phyloP scores from a whole-genome alignment of 345 rosid genomes.

The Ceriops zippeliana region DNA sequence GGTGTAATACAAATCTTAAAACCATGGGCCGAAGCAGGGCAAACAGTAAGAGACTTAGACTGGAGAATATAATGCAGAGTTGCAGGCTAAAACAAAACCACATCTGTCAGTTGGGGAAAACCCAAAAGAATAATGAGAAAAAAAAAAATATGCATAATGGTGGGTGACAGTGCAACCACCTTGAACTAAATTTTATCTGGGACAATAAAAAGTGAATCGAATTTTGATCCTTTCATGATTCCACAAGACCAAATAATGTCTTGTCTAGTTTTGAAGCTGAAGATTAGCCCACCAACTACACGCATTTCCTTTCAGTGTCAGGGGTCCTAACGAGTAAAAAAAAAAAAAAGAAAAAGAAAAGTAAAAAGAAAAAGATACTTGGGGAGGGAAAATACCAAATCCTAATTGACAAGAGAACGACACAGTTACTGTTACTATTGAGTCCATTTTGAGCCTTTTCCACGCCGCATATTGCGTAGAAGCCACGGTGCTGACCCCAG shows the following conservation, averaged over 20 bases:
- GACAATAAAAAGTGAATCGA: neutral
- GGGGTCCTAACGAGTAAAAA: neutral
- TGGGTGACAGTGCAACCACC: conserved; percentile 28
- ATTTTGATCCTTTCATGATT: conserved; percentile 16
- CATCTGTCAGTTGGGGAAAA: neutral
- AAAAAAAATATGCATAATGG: neutral
- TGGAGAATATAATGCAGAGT: too few relatives aligned
- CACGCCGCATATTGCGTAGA: conserved; percentile 14
- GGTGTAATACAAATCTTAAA: too few relatives aligned
- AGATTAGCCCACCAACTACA: conserved; percentile 20
- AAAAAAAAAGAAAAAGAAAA: too few relatives aligned
- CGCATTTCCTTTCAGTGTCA: conserved; percentile 6
- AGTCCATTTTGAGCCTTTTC: conserved; percentile 3
- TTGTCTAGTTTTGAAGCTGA: conserved; percentile 19
- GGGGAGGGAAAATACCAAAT: neutral
- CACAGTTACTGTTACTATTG: neutral
- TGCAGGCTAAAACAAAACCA: neutral
- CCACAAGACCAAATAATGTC: neutral
- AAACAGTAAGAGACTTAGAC: too few relatives aligned
- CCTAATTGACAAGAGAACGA: neutral
- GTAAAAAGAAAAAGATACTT: neutral
- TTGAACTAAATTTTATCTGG: neutral
- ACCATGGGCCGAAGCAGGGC: too few relatives aligned
- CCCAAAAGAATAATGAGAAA: neutral
- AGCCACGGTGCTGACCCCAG: conserved; percentile 5